A percentile compares a stretch with the other conserved stretches of the same genome.
phyloP scores from a whole-genome alignment of 345 rosid species.

The Citrus maxima region DNA sequence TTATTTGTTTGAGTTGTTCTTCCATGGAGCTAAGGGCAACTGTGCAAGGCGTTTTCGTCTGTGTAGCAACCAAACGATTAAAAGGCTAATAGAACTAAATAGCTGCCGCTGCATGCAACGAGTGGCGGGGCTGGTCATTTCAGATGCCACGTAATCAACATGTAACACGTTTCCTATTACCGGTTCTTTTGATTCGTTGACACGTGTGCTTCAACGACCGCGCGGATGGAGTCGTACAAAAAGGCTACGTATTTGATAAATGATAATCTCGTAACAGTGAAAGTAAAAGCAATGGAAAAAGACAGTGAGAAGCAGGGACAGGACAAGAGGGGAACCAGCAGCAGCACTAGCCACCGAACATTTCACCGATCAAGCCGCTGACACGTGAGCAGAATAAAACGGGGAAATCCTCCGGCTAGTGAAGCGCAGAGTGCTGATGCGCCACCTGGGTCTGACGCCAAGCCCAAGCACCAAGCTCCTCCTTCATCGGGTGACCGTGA shows the following conservation, averaged over 20 bases:
- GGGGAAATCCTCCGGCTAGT: slow-evolving; percentile 43
- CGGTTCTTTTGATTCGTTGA: neutral
- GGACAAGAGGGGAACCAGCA: slow-evolving; percentile 12
- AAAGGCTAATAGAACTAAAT: too few species aligned
- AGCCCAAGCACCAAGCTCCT: slow-evolving; percentile 26
- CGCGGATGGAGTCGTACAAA: too few species aligned
- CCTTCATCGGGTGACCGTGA: slow-evolving; percentile 61
- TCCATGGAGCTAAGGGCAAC: too few species aligned
- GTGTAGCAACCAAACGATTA: too few species aligned
- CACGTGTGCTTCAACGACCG: neutral
- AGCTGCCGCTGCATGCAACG: neutral
- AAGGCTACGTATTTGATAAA: neutral
- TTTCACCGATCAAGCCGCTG: slow-evolving; percentile 48
- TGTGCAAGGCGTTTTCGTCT: too few species aligned
- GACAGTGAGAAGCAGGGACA: slow-evolving; percentile 15
- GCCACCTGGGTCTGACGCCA: slow-evolving; percentile 25
- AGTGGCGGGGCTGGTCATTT: neutral
- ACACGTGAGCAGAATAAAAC: slow-evolving; percentile 33
- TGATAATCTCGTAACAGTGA: neutral
- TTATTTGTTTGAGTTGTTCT: too few species aligned
- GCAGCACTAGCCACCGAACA: slow-evolving; percentile 35
- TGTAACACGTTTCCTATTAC: neutral
- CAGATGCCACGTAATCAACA: neutral
- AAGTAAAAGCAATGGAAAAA: slow-evolving; percentile 26
- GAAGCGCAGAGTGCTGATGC: slow-evolving; percentile 69